Base-by-base conservation (phyloP, 352 stramenopile species). In the Pythium coloratum region DNA sequence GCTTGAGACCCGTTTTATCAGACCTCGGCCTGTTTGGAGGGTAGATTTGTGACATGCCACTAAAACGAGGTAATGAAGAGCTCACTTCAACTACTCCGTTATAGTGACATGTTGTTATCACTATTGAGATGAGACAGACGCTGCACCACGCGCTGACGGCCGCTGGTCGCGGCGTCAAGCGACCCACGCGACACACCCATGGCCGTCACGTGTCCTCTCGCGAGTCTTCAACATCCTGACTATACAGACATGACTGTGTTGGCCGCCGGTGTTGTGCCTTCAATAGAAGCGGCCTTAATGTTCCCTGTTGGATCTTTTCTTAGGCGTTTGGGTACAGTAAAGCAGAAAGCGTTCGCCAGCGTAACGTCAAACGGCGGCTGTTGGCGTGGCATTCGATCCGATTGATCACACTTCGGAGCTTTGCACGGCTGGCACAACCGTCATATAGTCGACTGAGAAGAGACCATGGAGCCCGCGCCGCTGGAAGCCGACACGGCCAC, bases 21-120 rank as follows among this genome's bases (percentile, higher is more conserved):
- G 5, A 6, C 1, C 14, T 24, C 18, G 20, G 59, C 62, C 62
- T 40, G 61, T 60, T 59, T 44, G 30, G 12, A 33, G 13, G 46
- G 8, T 6, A 8, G 7, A 38, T 50, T 61, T 50, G 34, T 44
- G 20, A 42, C 42, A 56, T 28, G 33, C 8, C 10, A 6, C 26
- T 54, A 46, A 60, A 40, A 46, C 20, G 47, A 54, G 47, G 47
- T 16, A 30, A 55, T 13, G n/a, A 33, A 8, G 0, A 24, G 9
- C 34, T 13, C 57, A 70, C 64, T 70, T 70, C 64, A 70, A 70
- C 64, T 70, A 47, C 64, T 60, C 32, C 64, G 20, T 18, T 12
- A 42, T 3, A 6, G 30, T 28, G n/a, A 24, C 30, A 46, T 58
- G 49, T 34, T 61, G 55, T 55, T 33, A 20, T 58, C n/a, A 34